These are phyloP conservation scores for Mrakiaceae sp. DNA, from an alignment of 1,284 basidiomycete species.

Conservation along the genomic window DNA sequence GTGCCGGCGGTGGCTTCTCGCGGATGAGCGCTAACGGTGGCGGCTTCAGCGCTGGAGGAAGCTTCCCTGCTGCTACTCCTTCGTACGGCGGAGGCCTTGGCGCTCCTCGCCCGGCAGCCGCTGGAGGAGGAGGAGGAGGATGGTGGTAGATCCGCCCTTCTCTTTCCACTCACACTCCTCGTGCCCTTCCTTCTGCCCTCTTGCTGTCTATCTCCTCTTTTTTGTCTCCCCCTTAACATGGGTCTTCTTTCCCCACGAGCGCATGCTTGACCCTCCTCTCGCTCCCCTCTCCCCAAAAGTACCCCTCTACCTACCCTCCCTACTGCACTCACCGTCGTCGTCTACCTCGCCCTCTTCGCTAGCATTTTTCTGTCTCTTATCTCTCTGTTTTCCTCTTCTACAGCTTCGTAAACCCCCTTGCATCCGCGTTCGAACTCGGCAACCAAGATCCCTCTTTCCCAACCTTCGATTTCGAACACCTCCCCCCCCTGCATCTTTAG, in stretches of 20 bases:
- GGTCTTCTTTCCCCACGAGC: conserved; percentile 1
- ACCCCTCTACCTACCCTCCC: background rate
- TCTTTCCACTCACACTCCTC: conserved; percentile 1
- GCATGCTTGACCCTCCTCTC: conserved; percentile 8
- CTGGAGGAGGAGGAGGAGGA: conserved; percentile 24
- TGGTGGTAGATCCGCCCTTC: conserved; percentile 17
- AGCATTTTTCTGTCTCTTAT: background rate
- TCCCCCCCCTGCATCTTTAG: background rate
- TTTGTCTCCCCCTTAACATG: conserved; percentile 3
- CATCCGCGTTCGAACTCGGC: background rate
- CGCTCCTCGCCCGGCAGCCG: conserved; percentile 17
- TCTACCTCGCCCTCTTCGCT: conserved; percentile 8
- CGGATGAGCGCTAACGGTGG: conserved; percentile 51
- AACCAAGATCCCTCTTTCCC: background rate
- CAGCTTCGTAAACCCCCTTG: background rate
- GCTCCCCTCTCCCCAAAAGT: conserved; percentile 5
- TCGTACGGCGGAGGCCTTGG: conserved; percentile 24
- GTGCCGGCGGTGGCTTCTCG: conserved; percentile 38
- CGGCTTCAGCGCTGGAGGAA: conserved; percentile 33
- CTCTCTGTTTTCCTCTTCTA: background rate
- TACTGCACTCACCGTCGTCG: no score
- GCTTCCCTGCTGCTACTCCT: conserved; percentile 28
- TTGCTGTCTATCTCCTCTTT: background rate
- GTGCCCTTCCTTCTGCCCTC: background rate
- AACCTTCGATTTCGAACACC: background rate